phyloP scores from a whole-genome alignment of 2,329 filamentous ascomycete genomes.

The Hortaea werneckii region DNA sequence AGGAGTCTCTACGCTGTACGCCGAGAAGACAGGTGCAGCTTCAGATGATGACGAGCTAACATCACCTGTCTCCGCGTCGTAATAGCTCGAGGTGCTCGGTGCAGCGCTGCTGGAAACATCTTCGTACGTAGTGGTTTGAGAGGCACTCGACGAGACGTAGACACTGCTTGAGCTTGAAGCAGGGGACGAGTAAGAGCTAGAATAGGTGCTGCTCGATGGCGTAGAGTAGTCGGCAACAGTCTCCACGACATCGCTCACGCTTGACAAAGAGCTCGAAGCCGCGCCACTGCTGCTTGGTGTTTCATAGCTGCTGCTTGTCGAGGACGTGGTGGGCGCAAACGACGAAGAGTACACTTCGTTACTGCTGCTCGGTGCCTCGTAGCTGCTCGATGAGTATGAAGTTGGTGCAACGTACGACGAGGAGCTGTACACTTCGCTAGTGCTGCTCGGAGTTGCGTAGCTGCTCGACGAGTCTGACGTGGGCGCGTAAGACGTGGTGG shows the following conservation, averaged over 20 bases:
- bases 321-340: neutral
- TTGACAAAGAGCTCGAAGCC: neutral
- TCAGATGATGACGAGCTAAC: neutral
- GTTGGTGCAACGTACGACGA: neutral
- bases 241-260: no score
- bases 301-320: neutral
- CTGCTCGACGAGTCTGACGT: neutral
- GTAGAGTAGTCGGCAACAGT: neutral
- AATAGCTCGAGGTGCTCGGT: neutral
- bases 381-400: neutral
- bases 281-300: neutral
- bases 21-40: neutral
- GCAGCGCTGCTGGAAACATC: neutral
- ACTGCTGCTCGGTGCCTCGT: neutral
- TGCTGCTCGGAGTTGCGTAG: neutral
- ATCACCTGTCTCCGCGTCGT: neutral
- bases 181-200: neutral
- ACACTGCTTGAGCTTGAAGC: neutral
- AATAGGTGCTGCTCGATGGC: neutral
- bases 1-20: neutral
- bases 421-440: neutral
- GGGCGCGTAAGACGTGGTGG: neutral
- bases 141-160: neutral
- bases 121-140: neutral
- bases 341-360: neutral